Conservation (phyloP, 208 protist genomes). For the Acanthamoeba lenticulata region DNA sequence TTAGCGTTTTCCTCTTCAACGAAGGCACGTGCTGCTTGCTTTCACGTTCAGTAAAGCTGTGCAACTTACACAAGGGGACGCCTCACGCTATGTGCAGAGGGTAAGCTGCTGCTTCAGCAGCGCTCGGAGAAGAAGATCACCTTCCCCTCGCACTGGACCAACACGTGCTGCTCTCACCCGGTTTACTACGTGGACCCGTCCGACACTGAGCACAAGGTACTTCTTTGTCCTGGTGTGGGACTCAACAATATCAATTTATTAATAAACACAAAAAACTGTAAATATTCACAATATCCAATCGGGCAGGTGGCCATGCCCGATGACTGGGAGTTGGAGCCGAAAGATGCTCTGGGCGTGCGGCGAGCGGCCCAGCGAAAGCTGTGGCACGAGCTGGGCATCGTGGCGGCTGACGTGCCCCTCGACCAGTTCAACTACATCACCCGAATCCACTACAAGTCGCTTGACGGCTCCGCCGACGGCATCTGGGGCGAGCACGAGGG, state of each 20-base stretch:
- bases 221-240: neutral
- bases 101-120: slow-evolving; percentile 88
- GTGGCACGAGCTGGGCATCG: slow-evolving; percentile 90
- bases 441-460: slow-evolving; percentile 88
- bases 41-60: too few relatives aligned
- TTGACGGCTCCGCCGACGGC: slow-evolving; percentile 70
- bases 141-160: slow-evolving; percentile 90
- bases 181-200: slow-evolving; percentile 75
- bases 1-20: slow-evolving; percentile 72
- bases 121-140: slow-evolving; percentile 89
- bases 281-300: too few relatives aligned
- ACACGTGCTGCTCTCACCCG: slow-evolving; percentile 91
- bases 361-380: slow-evolving; percentile 88
- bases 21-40: neutral
- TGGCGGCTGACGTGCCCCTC: slow-evolving; percentile 66
- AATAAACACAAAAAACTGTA: too few relatives aligned
- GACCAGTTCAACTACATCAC: slow-evolving; percentile 85
- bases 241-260: too few relatives aligned
- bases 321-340: slow-evolving; percentile 58
- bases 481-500: slow-evolving; percentile 89
- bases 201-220: slow-evolving; percentile 67
- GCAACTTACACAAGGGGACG: neutral
- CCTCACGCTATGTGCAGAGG: slow-evolving; percentile 83
- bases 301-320: neutral
- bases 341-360: slow-evolving; percentile 76